These are phyloP conservation scores for Flaveria robusta DNA, from an alignment of 129 eudicot genomes.

Conservation along the genomic window DNA sequence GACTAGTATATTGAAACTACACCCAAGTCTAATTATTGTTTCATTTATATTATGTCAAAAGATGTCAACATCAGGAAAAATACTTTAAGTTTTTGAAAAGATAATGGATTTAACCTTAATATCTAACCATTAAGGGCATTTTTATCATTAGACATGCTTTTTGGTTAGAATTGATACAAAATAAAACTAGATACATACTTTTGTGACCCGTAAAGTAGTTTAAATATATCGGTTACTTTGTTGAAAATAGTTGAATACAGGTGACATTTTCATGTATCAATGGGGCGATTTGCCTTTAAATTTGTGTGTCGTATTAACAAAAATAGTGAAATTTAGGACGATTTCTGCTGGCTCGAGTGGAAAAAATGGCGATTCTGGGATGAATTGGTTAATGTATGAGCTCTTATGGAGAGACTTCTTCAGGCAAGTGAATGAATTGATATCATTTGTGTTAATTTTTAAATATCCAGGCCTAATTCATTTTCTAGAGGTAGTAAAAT, in stretches of 20 bases:
- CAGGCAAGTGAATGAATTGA: no score
- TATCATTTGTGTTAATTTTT: constrained; percentile 12
- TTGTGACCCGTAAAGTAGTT: not conserved
- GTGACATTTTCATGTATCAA: not conserved
- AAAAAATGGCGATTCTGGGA: constrained; percentile 69
- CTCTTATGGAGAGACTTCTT: constrained; percentile 96
- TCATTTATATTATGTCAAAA: not conserved
- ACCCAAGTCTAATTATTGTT: not conserved
- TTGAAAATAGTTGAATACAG: not conserved
- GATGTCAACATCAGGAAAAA: no score
- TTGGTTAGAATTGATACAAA: not conserved
- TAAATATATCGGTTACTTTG: not conserved
- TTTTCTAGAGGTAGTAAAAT: not conserved
- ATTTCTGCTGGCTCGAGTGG: constrained; percentile 56
- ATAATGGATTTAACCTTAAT: not conserved
- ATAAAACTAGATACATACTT: not conserved
- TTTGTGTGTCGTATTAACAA: constrained; percentile 13
- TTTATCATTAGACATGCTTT: not conserved
- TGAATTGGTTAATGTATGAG: constrained; percentile 93
- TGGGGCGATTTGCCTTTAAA: not conserved
- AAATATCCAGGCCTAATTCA: not conserved
- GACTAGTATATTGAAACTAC: not conserved
- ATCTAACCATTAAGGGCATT: not conserved
- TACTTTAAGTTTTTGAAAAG: not conserved
- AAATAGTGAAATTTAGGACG: constrained; percentile 37